Evolutionary conservation across 75 land plant species (phyloP).

Genomic region (Selaginella tamariscina): DNA sequence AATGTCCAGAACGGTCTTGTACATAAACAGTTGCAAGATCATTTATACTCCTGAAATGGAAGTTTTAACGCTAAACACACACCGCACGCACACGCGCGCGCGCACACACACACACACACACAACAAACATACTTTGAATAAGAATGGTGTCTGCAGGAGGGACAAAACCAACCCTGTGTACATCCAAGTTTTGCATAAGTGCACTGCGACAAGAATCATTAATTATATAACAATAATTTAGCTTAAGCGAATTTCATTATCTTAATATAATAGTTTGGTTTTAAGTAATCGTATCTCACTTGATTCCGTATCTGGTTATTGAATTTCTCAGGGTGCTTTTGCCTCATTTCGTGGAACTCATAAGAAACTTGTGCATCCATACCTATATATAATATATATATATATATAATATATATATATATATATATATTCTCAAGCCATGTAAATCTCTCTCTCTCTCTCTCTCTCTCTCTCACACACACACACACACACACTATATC

Average conservation of each 20-base stretch:
- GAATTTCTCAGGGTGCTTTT: conserved; percentile 49
- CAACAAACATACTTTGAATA: conserved; percentile 52
- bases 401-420: too few relatives aligned
- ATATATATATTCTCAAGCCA: too few relatives aligned
- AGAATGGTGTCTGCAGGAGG: conserved; percentile 46
- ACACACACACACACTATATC: too few relatives aligned
- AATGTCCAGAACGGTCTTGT: conserved; percentile 27
- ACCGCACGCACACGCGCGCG: neutral
- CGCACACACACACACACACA: too few relatives aligned
- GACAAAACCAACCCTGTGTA: conserved; percentile 81
- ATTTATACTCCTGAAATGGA: conserved; percentile 43
- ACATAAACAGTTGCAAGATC: conserved; percentile 48
- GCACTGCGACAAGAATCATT: conserved; percentile 27
- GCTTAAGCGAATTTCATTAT: too few relatives aligned
- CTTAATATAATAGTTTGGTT: too few relatives aligned
- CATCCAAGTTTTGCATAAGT: conserved; percentile 57
- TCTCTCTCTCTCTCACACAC: too few relatives aligned
- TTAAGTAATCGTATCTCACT: conserved; percentile 16
- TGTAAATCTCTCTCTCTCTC: too few relatives aligned
- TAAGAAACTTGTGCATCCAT: conserved; percentile 80
- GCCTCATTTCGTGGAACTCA: conserved; percentile 42
- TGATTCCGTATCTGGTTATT: conserved; percentile 50
- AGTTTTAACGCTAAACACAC: neutral
- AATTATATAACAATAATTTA: neutral
- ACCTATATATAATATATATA: conserved; percentile 23